Percentiles rank a stretch among this genome's conserved stretches.
phyloP scores from a whole-genome alignment of 2,329 filamentous ascomycete genomes.

The Neonectria ditissima region DNA sequence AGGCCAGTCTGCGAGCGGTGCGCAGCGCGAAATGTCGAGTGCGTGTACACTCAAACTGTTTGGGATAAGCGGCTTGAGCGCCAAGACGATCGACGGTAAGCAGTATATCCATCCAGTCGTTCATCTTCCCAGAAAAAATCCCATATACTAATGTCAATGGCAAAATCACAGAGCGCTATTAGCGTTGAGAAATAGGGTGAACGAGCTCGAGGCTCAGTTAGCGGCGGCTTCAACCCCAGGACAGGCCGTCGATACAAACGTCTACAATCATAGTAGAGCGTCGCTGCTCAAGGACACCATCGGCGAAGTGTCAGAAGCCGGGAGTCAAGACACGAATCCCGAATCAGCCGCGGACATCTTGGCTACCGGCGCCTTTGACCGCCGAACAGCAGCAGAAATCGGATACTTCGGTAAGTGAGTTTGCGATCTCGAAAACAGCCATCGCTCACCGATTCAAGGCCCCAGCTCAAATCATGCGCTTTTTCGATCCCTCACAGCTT shows the following conservation, averaged over 20 bases:
- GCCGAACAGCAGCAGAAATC: constrained; percentile 41
- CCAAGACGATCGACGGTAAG: constrained; percentile 37
- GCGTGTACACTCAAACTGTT: constrained; percentile 38
- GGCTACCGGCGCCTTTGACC: constrained; percentile 46
- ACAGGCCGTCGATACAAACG: constrained; percentile 1
- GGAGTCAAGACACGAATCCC: constrained; percentile 22
- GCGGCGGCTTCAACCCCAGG: constrained; percentile 20
- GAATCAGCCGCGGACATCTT: constrained; percentile 45
- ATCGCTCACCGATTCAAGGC: constrained; percentile 30
- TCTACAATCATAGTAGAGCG: constrained; percentile 6
- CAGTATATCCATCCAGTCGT: neutral
- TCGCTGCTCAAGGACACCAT: constrained; percentile 17
- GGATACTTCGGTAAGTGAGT: constrained; percentile 40
- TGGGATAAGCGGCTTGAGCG: constrained; percentile 43
- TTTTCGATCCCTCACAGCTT: constrained; percentile 43
- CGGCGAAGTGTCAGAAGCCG: constrained; percentile 15
- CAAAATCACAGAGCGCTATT: constrained; percentile 23
- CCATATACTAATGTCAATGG: constrained; percentile 2
- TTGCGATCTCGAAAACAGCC: neutral
- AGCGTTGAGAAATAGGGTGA: constrained; percentile 34
- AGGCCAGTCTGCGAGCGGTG: constrained; percentile 40
- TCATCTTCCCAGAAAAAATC: neutral
- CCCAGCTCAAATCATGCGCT: constrained; percentile 48
- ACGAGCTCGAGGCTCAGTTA: constrained; percentile 39
- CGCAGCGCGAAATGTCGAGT: constrained; percentile 25